phyloP scores from a whole-genome alignment of 2,329 filamentous ascomycete genomes.

The Didymella exigua region DNA sequence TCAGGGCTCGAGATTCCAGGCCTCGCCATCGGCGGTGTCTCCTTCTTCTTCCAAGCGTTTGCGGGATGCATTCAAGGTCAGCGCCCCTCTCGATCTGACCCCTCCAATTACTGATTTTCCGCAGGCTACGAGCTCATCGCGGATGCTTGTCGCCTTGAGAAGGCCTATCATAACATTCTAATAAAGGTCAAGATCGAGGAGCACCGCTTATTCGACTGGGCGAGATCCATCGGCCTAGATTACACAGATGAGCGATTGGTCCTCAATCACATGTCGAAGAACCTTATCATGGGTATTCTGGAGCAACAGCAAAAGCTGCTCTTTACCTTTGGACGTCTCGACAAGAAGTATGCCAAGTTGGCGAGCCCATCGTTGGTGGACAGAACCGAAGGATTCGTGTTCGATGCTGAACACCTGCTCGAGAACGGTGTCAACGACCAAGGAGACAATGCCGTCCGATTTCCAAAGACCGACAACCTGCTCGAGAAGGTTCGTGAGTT shows the following conservation, averaged over 20 bases:
- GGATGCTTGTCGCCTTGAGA: slow-evolving; percentile 43
- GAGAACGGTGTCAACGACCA: too few species aligned
- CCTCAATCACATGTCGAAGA: slow-evolving; percentile 42
- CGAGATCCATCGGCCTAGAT: slow-evolving; percentile 39
- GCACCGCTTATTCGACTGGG: slow-evolving; percentile 48
- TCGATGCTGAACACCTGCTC: too few species aligned
- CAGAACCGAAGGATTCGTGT: too few species aligned
- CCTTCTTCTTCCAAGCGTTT: slow-evolving; percentile 45
- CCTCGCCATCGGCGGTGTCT: slow-evolving; percentile 35
- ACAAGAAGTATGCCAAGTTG: slow-evolving; percentile 21
- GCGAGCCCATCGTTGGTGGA: too few species aligned
- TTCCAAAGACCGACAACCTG: background rate
- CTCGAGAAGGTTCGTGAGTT: too few species aligned
- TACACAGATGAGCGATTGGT: slow-evolving; percentile 41
- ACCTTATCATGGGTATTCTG: slow-evolving; percentile 44
- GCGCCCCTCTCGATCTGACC: too few species aligned
- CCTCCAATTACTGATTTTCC: background rate
- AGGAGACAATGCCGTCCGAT: background rate
- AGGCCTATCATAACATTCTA: slow-evolving; percentile 39
- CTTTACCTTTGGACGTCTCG: slow-evolving; percentile 38
- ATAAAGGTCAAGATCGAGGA: slow-evolving; percentile 48
- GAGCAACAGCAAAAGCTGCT: slow-evolving; percentile 44
- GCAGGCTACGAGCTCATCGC: slow-evolving; percentile 47
- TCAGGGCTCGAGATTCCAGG: slow-evolving; percentile 25
- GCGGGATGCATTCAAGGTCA: slow-evolving; percentile 46